These are phyloP conservation scores for Picea engelmannii DNA, from an alignment of 83 land plant species.

Conservation along the genomic window DNA sequence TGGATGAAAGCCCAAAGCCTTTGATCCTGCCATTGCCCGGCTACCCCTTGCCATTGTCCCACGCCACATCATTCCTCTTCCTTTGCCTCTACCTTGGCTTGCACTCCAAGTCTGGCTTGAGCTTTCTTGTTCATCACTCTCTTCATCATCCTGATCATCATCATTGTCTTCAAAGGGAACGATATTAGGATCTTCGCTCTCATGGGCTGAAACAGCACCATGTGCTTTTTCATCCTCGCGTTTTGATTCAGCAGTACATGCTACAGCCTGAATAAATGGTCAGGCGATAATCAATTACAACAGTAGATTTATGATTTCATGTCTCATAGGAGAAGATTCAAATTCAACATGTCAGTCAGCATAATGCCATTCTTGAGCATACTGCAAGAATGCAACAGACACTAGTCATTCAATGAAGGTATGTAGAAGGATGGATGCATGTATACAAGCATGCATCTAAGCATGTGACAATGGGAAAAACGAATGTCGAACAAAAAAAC, in stretches of 20 bases:
- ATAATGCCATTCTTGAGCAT: background rate
- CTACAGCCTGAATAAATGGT: slow-evolving; percentile 23
- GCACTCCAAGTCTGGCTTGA: slow-evolving; percentile 23
- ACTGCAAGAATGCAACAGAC: background rate
- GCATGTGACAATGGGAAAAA: background rate
- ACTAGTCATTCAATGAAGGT: background rate
- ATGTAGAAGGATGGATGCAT: too few relatives aligned
- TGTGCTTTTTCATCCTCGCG: slow-evolving; percentile 40
- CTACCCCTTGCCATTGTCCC: slow-evolving; percentile 39
- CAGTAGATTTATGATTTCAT: background rate
- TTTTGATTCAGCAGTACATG: slow-evolving; percentile 32
- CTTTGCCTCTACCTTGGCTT: slow-evolving; percentile 20
- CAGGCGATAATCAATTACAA: background rate
- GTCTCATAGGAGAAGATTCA: slow-evolving; percentile 5
- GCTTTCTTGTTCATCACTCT: slow-evolving; percentile 43
- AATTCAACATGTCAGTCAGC: background rate
- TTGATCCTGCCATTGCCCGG: slow-evolving; percentile 63
- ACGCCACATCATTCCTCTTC: slow-evolving; percentile 33
- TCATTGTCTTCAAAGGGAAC: slow-evolving; percentile 43
- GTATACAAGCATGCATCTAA: background rate
- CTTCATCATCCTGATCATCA: slow-evolving; percentile 47
- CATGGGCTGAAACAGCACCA: slow-evolving; percentile 25
- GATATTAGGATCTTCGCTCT: slow-evolving; percentile 26
- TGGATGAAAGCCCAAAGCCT: slow-evolving; percentile 64
- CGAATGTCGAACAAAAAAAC: background rate